These are phyloP conservation scores for Diaporthe nobilis DNA, from an alignment of 2,329 filamentous ascomycete species.

Conservation along the genomic window DNA sequence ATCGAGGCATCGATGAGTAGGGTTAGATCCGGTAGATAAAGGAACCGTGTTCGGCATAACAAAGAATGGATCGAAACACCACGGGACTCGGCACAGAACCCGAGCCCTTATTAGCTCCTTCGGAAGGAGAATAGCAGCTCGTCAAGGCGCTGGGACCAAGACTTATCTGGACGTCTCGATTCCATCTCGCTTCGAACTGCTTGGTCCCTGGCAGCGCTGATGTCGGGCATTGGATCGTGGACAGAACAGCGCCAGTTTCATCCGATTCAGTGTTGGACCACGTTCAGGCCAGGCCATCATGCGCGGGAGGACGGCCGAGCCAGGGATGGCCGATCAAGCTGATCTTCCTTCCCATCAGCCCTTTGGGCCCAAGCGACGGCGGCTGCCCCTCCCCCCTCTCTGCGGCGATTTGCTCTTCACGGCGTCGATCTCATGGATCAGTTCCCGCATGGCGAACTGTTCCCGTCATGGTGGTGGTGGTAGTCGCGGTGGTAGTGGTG, in stretches of 20 bases:
- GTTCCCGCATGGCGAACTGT: conserved; percentile 33
- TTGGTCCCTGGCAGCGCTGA: conserved; percentile 20
- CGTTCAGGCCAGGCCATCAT: conserved; percentile 31
- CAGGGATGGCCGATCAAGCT: conserved; percentile 40
- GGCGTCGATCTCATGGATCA: conserved; percentile 21
- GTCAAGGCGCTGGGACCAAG: conserved; percentile 34
- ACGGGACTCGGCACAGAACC: conserved; percentile 32
- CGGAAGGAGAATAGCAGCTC: conserved; percentile 33
- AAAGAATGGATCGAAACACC: conserved; percentile 36
- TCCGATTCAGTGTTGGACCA: conserved; percentile 33
- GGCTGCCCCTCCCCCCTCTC: conserved; percentile 14
- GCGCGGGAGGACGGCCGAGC: conserved; percentile 22
- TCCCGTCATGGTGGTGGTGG: conserved; percentile 21
- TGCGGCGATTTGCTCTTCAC: conserved; percentile 35
- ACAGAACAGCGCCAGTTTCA: conserved; percentile 37
- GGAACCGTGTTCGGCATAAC: conserved; percentile 28
- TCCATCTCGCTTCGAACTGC: conserved; percentile 23
- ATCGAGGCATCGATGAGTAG: conserved; percentile 15
- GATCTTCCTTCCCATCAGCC: conserved; percentile 39
- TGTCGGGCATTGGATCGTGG: conserved; percentile 17
- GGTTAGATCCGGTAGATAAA: conserved; percentile 29
- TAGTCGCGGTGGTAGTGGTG: conserved; percentile 19
- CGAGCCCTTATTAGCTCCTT: conserved; percentile 27
- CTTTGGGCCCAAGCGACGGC: conserved; percentile 36
- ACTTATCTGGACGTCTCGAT: conserved; percentile 33